Base-by-base conservation (phyloP, 768 basidiomycete genomes). In the Tephrocybe sp. region DNA sequence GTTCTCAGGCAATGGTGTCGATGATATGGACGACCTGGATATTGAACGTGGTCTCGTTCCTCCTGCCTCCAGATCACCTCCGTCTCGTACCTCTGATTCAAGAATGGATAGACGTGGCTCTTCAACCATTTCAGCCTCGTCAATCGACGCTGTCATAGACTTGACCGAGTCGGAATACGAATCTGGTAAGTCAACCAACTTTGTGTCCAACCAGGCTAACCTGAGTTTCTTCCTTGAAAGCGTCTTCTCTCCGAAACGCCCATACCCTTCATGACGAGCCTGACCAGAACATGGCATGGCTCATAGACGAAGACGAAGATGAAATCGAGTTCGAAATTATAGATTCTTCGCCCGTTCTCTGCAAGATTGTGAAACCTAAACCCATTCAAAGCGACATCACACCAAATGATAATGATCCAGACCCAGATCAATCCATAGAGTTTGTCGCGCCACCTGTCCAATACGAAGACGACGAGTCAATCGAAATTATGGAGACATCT, bases 291-390 rank as follows among this genome's bases (percentile, higher is more conserved):
- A 83, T 87, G 68, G 76, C 79, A 2, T 87, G 85, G 86, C 68
- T 89, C 18, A 63, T 87, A 9, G 83, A 79, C 31, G 73, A 82
- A 21, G 84, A 83, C 49, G 84, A 86, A 44, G 84, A 85, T 47
- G 83, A 86, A 44, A 84, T 70, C 9, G 69, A 73, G 36, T 68
- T 84, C 54, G 71, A 75, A 49, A 76, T 84, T 31, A 41, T 79
- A n/a, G 68, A 71, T 42, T 83, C 83, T 18, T 75, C 83, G 3
- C 81, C 81, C 8, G 34, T 63, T 22, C 12, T 52, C 7, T 52
- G 47, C 47, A 55, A 53, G 40, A 48, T 40, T 31, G 5, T 8
- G 9, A 47, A 44, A 27, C 7, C 19, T 12, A 45, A 24, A 9
- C 9, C 38, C n/a, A n/a, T n/a, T n/a, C n/a, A 15, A 11, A 18